Evolutionary conservation across 768 basidiomycete species (phyloP).

Genomic region (Suillus subluteus): DNA sequence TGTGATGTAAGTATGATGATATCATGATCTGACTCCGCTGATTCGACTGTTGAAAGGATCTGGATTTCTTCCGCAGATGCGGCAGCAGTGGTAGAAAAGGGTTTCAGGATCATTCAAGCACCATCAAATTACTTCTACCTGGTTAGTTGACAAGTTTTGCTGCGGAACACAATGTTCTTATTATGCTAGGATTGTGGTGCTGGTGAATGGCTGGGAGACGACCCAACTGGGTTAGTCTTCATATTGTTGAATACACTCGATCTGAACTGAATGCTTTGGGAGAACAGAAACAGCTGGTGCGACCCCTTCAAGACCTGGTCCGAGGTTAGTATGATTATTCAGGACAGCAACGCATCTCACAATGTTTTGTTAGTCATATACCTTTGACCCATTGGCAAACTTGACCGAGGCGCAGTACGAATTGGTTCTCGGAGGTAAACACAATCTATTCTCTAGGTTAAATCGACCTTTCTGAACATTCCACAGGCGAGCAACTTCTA

Average conservation of each 20-base stretch:
- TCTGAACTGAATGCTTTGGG: constrained; percentile 5
- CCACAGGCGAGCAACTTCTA: constrained; percentile 61
- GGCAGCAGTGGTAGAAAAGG: constrained; percentile 59
- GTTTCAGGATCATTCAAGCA: constrained; percentile 66
- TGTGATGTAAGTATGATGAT: constrained; percentile 48
- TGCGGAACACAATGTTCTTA: background rate
- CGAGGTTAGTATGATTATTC: constrained; percentile 43
- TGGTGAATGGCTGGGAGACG: constrained; percentile 69
- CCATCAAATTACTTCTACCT: constrained; percentile 82
- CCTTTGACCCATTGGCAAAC: constrained; percentile 72
- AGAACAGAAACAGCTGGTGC: constrained; percentile 65
- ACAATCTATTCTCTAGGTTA: background rate
- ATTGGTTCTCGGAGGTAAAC: constrained; percentile 71
- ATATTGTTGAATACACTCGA: background rate
- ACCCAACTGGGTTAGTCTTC: constrained; percentile 41
- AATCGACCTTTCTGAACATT: background rate
- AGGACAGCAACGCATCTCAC: constrained; percentile 19
- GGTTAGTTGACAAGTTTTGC: constrained; percentile 5
- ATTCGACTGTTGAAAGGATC: constrained; percentile 44
- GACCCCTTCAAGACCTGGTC: constrained; percentile 85
- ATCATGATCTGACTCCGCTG: constrained; percentile 13
- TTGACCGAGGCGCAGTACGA: constrained; percentile 48
- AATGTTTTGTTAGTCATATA: constrained; percentile 50
- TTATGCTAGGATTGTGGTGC: constrained; percentile 61
- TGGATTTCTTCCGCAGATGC: constrained; percentile 74